These are phyloP conservation scores for Huiozyma sinensis DNA, from an alignment of 805 yeast species.

Conservation along the genomic window DNA sequence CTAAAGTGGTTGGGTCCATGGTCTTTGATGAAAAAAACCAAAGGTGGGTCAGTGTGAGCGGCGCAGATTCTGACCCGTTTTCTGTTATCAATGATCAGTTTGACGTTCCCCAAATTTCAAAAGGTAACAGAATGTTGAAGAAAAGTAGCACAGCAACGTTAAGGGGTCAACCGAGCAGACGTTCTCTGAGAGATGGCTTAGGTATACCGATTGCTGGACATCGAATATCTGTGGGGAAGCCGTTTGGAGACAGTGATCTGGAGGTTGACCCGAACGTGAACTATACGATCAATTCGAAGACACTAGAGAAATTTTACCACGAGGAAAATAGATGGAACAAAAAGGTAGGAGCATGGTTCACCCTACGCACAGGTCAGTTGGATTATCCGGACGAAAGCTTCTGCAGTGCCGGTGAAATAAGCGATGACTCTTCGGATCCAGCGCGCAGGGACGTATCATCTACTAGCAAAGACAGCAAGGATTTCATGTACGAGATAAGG, in stretches of 20 bases:
- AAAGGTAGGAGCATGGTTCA: constrained; percentile 25
- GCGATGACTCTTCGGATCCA: too few relatives aligned
- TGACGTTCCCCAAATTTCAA: constrained; percentile 16
- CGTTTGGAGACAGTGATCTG: not conserved
- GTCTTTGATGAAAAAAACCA: constrained; percentile 25
- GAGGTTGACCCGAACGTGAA: not conserved
- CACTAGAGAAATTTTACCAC: constrained; percentile 22
- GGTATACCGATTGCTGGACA: not conserved
- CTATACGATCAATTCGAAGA: constrained; percentile 1
- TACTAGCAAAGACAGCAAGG: constrained; percentile 13
- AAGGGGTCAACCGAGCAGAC: constrained; percentile 14
- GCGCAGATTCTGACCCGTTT: constrained; percentile 24
- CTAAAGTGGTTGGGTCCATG: constrained; percentile 25
- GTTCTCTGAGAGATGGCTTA: not conserved
- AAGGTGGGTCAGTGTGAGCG: constrained; percentile 25
- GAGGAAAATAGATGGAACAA: constrained; percentile 27
- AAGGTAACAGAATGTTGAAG: not conserved
- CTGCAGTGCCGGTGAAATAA: too few relatives aligned
- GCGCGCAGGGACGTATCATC: constrained; percentile 7
- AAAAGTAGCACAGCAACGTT: constrained; percentile 12
- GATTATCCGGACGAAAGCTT: too few relatives aligned
- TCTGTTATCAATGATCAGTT: constrained; percentile 1
- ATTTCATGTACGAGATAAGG: constrained; percentile 27
- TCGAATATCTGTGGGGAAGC: not conserved
- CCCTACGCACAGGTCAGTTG: constrained; percentile 1